These are phyloP conservation scores for Apiotrichum siamense DNA, from an alignment of 1,284 basidiomycete genomes.

Conservation along the genomic window DNA sequence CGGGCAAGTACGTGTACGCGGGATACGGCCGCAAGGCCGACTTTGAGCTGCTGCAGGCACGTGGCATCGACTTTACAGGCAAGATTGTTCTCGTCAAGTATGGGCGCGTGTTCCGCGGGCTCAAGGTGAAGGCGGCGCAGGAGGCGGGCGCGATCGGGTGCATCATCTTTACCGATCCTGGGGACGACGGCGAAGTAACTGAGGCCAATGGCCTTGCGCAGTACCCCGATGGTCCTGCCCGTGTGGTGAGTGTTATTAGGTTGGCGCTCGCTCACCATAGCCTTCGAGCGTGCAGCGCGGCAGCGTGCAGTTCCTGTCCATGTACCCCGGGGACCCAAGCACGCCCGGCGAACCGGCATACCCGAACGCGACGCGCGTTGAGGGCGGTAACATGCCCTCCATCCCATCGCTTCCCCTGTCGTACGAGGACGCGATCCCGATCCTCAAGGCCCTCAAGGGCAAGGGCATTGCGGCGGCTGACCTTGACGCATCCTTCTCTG, in stretches of 20 bases:
- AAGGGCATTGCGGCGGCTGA: conserved; percentile 37
- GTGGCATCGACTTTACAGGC: conserved; percentile 67
- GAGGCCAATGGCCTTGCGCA: conserved; percentile 67
- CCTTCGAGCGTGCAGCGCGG: conserved; percentile 74
- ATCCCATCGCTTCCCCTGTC: conserved; percentile 66
- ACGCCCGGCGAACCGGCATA: conserved; percentile 87
- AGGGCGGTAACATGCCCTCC: conserved; percentile 64
- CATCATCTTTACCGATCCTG: conserved; percentile 79
- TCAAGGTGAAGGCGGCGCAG: conserved; percentile 61
- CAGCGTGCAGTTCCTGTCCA: conserved; percentile 65
- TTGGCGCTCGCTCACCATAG: conserved; percentile 7
- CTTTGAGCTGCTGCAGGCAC: conserved; percentile 58
- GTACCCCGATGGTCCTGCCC: conserved; percentile 81
- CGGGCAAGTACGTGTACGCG: conserved; percentile 69
- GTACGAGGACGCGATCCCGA: conserved; percentile 51
- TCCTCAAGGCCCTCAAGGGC: conserved; percentile 48
- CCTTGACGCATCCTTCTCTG: conserved; percentile 49
- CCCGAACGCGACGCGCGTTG: conserved; percentile 65
- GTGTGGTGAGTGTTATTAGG: conserved; percentile 50
- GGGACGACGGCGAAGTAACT: conserved; percentile 78
- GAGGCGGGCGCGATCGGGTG: conserved; percentile 63
- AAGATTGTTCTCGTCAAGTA: conserved; percentile 82
- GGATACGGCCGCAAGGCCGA: conserved; percentile 75
- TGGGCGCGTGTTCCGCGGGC: conserved; percentile 71
- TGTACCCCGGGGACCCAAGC: conserved; percentile 59